Base-by-base conservation (phyloP, 2,329 filamentous ascomycete genomes). In the Aureobasidium mangrovei region DNA sequence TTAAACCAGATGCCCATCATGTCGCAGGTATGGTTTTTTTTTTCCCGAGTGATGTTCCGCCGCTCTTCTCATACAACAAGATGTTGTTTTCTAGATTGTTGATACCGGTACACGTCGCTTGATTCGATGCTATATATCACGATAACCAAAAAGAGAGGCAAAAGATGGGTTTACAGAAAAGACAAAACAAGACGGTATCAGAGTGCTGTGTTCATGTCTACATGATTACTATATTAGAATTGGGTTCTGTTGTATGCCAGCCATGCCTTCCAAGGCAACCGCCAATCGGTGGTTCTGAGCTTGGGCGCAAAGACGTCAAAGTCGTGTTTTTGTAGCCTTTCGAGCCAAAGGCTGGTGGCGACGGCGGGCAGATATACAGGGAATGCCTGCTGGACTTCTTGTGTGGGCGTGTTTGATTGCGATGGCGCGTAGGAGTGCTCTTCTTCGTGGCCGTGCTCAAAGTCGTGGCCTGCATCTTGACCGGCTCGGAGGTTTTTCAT, bases 391-490 rank as follows among this genome's bases (percentile, higher is more conserved):
- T 85, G 79, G 1, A 84, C 69, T 52, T 85, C 82, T 59, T 76
- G 72, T 18, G 63, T 62, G 10, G 72, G 68, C 62, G 56, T 69
- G 61, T 73, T 63, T 26, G 58, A 57, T 12, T 58, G 57, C 1
- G 63, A 53, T 64, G 63, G 27, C 82, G 79, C 36, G 58, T 57
- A 43, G 61, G 75, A 68, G 64, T 80, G 78, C 47, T 86, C 88
- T 48, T 83, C 83, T 65, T 95, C 89, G 31, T 83, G 81, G 57
- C 86, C 79, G 65, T 96, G 88, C 70, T 97, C 91, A 67, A 91
- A 96, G 4, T 88, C 88, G 67, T 96, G 91, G 0, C 85, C 88
- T 0, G 88, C 81, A 46, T 82, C 83, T 61, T 85, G 72, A 1
- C 90, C 88, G 3, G 82, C 83, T 53, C 81, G 81, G 24, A 95